These are phyloP conservation scores for Blumeriella jaapii DNA, from an alignment of 2,329 filamentous ascomycete genomes.

Conservation along the genomic window DNA sequence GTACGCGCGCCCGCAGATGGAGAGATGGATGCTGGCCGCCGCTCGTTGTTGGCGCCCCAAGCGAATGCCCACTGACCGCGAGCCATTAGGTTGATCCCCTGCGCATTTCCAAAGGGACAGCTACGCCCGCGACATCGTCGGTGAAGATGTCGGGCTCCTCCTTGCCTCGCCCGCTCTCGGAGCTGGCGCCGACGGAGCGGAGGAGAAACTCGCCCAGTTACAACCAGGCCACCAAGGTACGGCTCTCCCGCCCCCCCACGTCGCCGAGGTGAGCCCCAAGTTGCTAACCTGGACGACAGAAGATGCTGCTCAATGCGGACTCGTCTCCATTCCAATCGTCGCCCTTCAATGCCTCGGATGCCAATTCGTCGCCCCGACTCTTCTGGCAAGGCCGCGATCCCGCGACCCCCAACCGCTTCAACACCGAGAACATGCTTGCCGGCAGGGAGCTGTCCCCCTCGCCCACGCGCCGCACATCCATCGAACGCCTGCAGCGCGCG, in stretches of 20 bases:
- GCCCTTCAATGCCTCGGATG: slow-evolving; percentile 46
- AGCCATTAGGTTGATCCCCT: slow-evolving; percentile 57
- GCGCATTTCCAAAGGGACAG: slow-evolving; percentile 67
- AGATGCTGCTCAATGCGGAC: slow-evolving; percentile 58
- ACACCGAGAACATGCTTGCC: slow-evolving; percentile 56
- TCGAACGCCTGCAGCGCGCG: slow-evolving; percentile 89
- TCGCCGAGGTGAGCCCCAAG: slow-evolving; percentile 19
- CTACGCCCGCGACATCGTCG: slow-evolving; percentile 46
- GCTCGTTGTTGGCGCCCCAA: background rate
- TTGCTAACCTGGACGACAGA: slow-evolving; percentile 34
- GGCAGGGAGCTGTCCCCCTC: slow-evolving; percentile 47
- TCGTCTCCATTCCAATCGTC: slow-evolving; percentile 81
- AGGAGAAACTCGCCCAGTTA: slow-evolving; percentile 88
- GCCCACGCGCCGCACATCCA: slow-evolving; percentile 72
- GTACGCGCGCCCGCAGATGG: slow-evolving; percentile 2
- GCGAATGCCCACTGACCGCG: too few species aligned
- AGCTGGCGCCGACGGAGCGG: slow-evolving; percentile 76
- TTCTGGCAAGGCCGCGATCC: slow-evolving; percentile 79
- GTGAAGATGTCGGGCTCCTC: slow-evolving; percentile 46
- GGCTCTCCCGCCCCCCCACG: slow-evolving; percentile 15
- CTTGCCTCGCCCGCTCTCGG: slow-evolving; percentile 66
- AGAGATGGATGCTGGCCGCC: too few species aligned
- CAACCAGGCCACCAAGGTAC: slow-evolving; percentile 64
- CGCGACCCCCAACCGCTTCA: slow-evolving; percentile 52
- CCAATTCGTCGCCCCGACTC: slow-evolving; percentile 62